Evolutionary conservation across 495 filamentous ascomycete genomes (phyloP), one percentile per base, ranked within the genome.

Genomic region (Penicillium macrosclerotiorum): DNA sequence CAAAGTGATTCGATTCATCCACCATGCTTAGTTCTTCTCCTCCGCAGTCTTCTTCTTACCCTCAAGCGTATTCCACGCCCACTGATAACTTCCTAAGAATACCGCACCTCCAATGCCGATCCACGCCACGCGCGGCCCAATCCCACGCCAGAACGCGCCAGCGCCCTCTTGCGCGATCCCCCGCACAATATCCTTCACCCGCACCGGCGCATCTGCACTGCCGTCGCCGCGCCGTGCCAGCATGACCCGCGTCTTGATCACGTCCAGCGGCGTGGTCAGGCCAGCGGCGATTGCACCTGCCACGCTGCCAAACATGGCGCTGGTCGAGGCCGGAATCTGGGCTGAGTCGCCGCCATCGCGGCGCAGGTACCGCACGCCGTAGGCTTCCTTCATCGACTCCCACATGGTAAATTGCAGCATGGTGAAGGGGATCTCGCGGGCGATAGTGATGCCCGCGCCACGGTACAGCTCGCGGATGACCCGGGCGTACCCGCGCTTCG

Each of bases 231-330:
- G 55, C 24, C 73, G 68, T 19, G 86, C 84, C 60, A 98, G 71
- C 93, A 98, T 98, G 67, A 98, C 81, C 46, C 93, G 75, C 49
- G 93, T 98, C 77, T 98, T 98, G 49, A 97, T 77, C 52, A 97
- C 93, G 69, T 98, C 93, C 51, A 98, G 59, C 44, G 93, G 93
- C 44, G 93, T 98, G 31, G 93, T 98, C 46, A 92, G 61, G 2
- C 80, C 91, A 4, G 93, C 93, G 19, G 93, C 89, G 41, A 96
- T 77, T 0, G 86, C 90, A 5, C 93, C 93, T 16, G 88, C 80
- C 17, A 90, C 54, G 51, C 84, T 89, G 6, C 93, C 93, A 63
- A 94, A 93, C 32, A 95, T 60, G 5, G 84, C 94, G 47, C 87
- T 91, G 71, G 95, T 91, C 12, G 78, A 69, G 1, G 85, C 89